A percentile compares a stretch with the other conserved stretches of the same genome.
Evolutionary conservation across 2,329 filamentous ascomycete genomes (phyloP).

Genomic region (Talaromyces sp.): DNA sequence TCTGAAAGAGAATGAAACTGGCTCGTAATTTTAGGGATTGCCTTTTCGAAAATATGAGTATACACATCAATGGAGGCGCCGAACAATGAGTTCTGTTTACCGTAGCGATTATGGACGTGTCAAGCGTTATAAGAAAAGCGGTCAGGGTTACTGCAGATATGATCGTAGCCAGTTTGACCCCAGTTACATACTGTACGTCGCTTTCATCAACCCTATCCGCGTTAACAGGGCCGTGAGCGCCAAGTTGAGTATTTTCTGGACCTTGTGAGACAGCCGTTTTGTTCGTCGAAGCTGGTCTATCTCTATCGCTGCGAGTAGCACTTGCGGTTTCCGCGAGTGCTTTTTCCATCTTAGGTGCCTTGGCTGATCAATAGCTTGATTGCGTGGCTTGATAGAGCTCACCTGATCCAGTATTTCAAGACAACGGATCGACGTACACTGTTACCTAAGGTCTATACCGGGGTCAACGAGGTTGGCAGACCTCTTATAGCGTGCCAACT

Average conservation of each 20-base stretch:
- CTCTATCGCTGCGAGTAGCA: no score
- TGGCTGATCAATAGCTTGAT: no score
- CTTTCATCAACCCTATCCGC: neutral
- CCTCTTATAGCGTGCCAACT: no score
- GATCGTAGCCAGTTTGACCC: neutral
- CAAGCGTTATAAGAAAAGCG: neutral
- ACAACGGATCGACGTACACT: no score
- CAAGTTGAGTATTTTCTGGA: neutral
- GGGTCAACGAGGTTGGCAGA: no score
- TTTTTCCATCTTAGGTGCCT: no score
- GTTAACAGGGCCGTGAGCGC: neutral
- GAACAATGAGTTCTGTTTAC: neutral
- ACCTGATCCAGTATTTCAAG: no score
- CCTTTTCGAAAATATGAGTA: neutral
- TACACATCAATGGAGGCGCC: neutral
- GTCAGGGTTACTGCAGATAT: neutral
- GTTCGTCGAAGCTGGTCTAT: no score
- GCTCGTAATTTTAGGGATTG: neutral
- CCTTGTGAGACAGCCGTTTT: no score
- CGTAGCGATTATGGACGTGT: neutral
- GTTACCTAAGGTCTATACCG: no score
- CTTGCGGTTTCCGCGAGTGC: no score
- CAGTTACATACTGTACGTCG: neutral
- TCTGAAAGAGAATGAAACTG: conserved; percentile 30
- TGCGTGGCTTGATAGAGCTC: no score